Conservation (phyloP, 306 rosid species). For the Abrus precatorius region DNA sequence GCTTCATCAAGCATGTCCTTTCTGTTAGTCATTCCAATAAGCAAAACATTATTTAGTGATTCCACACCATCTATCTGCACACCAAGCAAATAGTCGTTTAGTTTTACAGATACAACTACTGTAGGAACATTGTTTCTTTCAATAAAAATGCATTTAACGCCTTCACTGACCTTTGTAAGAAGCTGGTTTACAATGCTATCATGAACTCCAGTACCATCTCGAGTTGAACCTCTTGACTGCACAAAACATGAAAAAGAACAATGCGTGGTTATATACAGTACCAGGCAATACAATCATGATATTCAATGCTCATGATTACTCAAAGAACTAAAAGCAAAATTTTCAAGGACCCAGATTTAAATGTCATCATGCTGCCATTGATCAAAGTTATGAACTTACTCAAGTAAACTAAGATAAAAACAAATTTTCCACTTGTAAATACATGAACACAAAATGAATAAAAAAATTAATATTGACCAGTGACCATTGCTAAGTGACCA, state of each 20-base stretch:
- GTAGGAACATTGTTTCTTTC: slow-evolving; percentile 20
- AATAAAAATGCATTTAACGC: slow-evolving; percentile 41
- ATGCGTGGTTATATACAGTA: slow-evolving; percentile 23
- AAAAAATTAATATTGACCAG: slow-evolving; percentile 6
- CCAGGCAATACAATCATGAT: slow-evolving; percentile 42
- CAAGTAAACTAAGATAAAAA: neutral
- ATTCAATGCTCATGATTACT: slow-evolving; percentile 30
- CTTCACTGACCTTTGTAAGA: slow-evolving; percentile 86
- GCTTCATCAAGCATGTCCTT: slow-evolving; percentile 99
- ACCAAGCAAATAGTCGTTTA: slow-evolving; percentile 45
- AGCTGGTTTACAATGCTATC: slow-evolving; percentile 99
- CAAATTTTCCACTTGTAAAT: slow-evolving; percentile 9
- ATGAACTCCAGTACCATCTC: slow-evolving; percentile 99
- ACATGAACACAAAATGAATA: slow-evolving; percentile 23
- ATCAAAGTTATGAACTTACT: slow-evolving; percentile 15
- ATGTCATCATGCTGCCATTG: slow-evolving; percentile 28
- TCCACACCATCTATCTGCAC: slow-evolving; percentile 99
- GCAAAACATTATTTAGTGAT: slow-evolving; percentile 95
- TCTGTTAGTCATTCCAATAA: slow-evolving; percentile 99
- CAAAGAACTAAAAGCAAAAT: slow-evolving; percentile 17
- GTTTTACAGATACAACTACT: slow-evolving; percentile 38
- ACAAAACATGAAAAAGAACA: slow-evolving; percentile 44
- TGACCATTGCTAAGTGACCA: slow-evolving; percentile 9
- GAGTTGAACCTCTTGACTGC: slow-evolving; percentile 97
- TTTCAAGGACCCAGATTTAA: slow-evolving; percentile 21